Base-by-base conservation (phyloP, 2,329 filamentous ascomycete genomes). In the Bipolaris gigantea region DNA sequence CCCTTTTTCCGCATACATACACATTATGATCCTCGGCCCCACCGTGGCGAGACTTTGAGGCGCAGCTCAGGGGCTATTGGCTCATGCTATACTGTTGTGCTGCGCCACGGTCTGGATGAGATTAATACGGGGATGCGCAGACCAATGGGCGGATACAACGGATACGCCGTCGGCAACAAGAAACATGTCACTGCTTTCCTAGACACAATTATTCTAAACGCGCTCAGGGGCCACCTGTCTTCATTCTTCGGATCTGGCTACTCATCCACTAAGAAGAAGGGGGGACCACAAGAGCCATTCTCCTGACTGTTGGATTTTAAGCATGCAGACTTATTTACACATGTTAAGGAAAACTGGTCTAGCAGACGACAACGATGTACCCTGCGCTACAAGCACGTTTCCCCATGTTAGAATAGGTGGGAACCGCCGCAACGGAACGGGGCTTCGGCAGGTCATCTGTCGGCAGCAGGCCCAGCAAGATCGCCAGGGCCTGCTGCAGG, bases 21-120 rank as follows among this genome's bases (percentile, higher is more conserved):
- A n/a, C n/a, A 18, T 25, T 40, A 33, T 46, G 33, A 30, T 25
- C 27, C 38, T 19, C 38, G 16, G 35, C 36, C 41, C 50, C 50
- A 38, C 54, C 41, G 35, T 5, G 36, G 27, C 21, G 30, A 42
- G 18, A 18, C 23, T 8, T 25, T 44, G 50, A 53, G 53, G 53
- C 53, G 44, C 44, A 53, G 54, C 41, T 35, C 39, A 56, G 54
- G 54, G 54, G 54, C 41, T 34, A 10, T 3, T 30, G 27, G 27
- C 35, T n/a, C 15, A 36, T 42, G 41, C 25, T 44, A 30, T 34
- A 19, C 13, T 13, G 7, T 32, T 25, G 36, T 36, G 44, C 48
- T 55, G 53, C 53, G 53, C 52, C 52, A 55, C 52, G 13, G 41
- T 15, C 35, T 16, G 5, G 19, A 15, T 46, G 43, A 23, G 15